phyloP scores from a whole-genome alignment of 2,329 filamentous ascomycete species.

The Cryphonectria japonica region DNA sequence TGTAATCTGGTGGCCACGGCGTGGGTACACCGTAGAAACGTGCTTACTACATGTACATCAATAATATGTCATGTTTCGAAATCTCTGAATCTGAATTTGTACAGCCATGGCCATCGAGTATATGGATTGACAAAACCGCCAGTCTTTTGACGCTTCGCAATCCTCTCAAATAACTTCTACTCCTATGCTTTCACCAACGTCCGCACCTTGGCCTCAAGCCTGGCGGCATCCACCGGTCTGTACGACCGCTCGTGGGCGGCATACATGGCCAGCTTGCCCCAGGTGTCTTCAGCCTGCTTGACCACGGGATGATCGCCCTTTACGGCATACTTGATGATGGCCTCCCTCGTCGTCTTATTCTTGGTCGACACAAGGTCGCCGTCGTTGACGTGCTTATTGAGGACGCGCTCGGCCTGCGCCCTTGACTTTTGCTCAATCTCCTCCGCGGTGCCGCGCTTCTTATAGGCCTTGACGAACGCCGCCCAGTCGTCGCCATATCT shows the following conservation, averaged over 20 bases:
- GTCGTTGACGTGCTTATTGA: not conserved
- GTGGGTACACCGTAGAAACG: slow-evolving; percentile 1
- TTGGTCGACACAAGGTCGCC: slow-evolving; percentile 18
- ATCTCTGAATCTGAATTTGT: slow-evolving; percentile 18
- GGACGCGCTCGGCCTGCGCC: not conserved
- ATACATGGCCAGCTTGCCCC: slow-evolving; percentile 42
- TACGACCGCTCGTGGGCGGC: slow-evolving; percentile 41
- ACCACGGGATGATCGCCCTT: slow-evolving; percentile 44
- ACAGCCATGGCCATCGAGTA: slow-evolving; percentile 4
- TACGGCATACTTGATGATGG: slow-evolving; percentile 44
- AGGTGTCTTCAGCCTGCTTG: slow-evolving; percentile 36
- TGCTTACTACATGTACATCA: not conserved
- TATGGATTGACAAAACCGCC: not conserved
- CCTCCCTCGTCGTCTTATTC: slow-evolving; percentile 35
- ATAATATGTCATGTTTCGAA: not conserved
- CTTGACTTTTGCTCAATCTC: slow-evolving; percentile 8
- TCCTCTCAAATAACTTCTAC: not conserved
- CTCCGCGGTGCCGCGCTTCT: not conserved
- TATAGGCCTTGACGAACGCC: slow-evolving; percentile 18
- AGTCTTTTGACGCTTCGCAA: not conserved
- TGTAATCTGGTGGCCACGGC: slow-evolving; percentile 6
- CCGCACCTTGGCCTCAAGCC: slow-evolving; percentile 39
- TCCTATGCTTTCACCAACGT: slow-evolving; percentile 23
- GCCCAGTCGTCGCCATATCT: slow-evolving; percentile 20
- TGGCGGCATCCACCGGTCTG: slow-evolving; percentile 32